Evolutionary conservation across 2,329 filamentous ascomycete genomes (phyloP), one percentile per base, ranked within the genome.

Genomic region (Trichoderma oligosporum): DNA sequence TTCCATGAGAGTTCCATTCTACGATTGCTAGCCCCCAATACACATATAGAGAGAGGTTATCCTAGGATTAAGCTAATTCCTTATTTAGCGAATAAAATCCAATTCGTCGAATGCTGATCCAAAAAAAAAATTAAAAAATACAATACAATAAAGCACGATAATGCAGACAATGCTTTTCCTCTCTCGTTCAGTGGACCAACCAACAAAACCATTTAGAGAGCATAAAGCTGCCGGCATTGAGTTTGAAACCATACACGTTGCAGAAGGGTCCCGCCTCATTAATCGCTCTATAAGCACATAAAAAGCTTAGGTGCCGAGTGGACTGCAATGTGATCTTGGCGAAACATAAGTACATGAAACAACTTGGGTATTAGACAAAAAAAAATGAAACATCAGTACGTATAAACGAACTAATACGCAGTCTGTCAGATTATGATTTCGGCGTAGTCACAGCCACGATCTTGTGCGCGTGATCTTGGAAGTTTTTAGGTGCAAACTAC

Each of bases 381-480:
- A 3, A 4, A n/a, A 27, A 4, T 12, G 9, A 31, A 39, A 11
- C 20, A 29, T 22, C 6, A 38, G 38, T 4, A 27, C n/a, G 42
- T 22, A 38, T 16, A 16, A 22, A 39, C 33, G 24, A 45, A 5
- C 9, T 11, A 18, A 18, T 12, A 36, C 29, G 22, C 22, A 36
- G 16, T 20, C 20, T n/a, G 49, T 54, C 29, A 24, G 29, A 44
- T 53, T 42, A 53, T 24, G 39, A 38, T 53, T 53, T 54, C n/a
- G 29, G 38, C 25, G 29, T 42, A 14, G 44, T 53, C 20, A 29
- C 20, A 35, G 27, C 31, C 39, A 16, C 22, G 41, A 55, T 46
- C 41, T 55, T 16, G 31, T 25, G 22, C 45, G 51, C 51, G 45
- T 45, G 20, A 45, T n/a, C 20, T 11, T n/a, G 16, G 24, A 29